Percentiles rank a stretch among this genome's conserved stretches.
Evolutionary conservation across 2,329 filamentous ascomycete species (phyloP).

Genomic region (Colletotrichum nymphaeae): DNA sequence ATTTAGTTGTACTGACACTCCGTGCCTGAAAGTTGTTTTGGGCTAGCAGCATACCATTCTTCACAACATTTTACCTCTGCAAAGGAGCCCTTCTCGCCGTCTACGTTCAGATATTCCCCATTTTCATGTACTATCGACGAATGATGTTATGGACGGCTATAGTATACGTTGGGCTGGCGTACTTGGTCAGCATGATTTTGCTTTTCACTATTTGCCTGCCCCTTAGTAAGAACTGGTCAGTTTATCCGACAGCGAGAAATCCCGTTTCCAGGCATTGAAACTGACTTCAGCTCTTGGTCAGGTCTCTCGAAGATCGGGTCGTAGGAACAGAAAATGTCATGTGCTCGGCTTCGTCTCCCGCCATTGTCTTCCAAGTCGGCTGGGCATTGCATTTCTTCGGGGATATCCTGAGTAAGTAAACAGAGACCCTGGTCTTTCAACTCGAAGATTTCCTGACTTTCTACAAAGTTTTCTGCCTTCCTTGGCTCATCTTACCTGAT

Average conservation of each 20-base stretch:
- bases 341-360: constrained; percentile 24
- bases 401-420: constrained; percentile 7
- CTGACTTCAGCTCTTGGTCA: not conserved
- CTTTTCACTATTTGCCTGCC: constrained; percentile 26
- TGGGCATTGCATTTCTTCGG: constrained; percentile 32
- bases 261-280: not conserved
- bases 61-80: constrained; percentile 28
- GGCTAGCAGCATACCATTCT: constrained; percentile 32
- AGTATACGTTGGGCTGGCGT: constrained; percentile 23
- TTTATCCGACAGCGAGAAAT: not conserved
- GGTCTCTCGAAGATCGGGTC: constrained; percentile 10
- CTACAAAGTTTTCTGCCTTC: constrained; percentile 12
- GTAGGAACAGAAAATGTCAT: constrained; percentile 16
- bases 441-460: not conserved
- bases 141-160: constrained; percentile 22
- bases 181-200: constrained; percentile 24
- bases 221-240: constrained; percentile 24
- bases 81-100: constrained; percentile 32
- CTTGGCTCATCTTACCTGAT: constrained; percentile 24
- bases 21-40: constrained; percentile 13
- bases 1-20: not conserved
- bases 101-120: constrained; percentile 26
- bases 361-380: constrained; percentile 25
- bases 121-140: constrained; percentile 28
- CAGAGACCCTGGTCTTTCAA: too few relatives aligned